Conservation (phyloP, 441 rosid species). For the Erodium trifolium region DNA sequence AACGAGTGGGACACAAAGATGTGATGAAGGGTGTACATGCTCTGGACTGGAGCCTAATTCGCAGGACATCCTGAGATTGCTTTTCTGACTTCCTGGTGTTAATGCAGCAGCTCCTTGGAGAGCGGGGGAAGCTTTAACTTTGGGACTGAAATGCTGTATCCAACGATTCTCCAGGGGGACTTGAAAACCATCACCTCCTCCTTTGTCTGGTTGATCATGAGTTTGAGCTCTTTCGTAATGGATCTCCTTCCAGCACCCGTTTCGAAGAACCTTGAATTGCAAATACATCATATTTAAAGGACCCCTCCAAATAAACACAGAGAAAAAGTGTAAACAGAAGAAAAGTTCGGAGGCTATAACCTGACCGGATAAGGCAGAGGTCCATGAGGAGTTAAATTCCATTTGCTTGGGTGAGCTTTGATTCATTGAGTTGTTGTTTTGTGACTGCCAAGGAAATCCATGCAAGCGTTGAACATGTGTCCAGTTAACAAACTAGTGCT, state of each 20-base stretch:
- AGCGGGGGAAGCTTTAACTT: conserved; percentile 12
- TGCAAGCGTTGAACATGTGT: not conserved
- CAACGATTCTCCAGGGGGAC: conserved; percentile 32
- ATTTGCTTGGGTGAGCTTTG: not conserved
- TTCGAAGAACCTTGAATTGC: conserved; percentile 34
- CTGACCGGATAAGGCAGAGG: not conserved
- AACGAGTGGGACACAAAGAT: not conserved
- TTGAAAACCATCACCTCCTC: conserved; percentile 15
- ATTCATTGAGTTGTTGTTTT: not conserved
- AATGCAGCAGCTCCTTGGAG: conserved; percentile 8
- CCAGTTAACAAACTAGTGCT: not conserved
- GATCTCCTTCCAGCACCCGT: conserved; percentile 43
- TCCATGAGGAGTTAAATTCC: not conserved
- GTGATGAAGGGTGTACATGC: conserved; percentile 1
- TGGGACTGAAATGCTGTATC: conserved; percentile 39
- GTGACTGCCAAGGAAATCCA: not conserved
- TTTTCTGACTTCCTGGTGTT: conserved; percentile 17
- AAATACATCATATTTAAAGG: conserved; percentile 10
- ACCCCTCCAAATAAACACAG: not conserved
- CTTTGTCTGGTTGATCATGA: conserved; percentile 15
- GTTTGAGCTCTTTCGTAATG: conserved; percentile 29
- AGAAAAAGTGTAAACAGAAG: not conserved
- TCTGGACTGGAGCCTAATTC: conserved; percentile 21
- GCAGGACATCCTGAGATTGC: conserved; percentile 23
- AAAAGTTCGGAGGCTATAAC: not conserved